Evolutionary conservation across 2,329 filamentous ascomycete genomes (phyloP).

Genomic region (Venturia oleaginea): DNA sequence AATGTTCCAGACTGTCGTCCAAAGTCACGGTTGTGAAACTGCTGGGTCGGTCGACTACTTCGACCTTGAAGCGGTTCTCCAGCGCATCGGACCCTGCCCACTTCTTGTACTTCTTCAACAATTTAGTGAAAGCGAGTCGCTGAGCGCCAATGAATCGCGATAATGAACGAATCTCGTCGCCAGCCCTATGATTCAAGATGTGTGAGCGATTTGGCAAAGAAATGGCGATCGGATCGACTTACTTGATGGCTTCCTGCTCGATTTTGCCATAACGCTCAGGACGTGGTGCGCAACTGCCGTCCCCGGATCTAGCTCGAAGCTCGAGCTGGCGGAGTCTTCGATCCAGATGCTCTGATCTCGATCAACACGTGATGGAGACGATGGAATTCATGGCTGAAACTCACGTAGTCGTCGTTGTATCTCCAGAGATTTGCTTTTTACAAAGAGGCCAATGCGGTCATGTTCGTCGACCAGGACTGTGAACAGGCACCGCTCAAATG

Average conservation of each 20-base stretch:
- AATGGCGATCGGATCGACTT: background rate
- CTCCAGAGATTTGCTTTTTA: slow-evolving; percentile 71
- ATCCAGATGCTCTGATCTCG: slow-evolving; percentile 12
- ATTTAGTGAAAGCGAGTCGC: slow-evolving; percentile 67
- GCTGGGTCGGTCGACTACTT: slow-evolving; percentile 56
- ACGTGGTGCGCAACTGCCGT: background rate
- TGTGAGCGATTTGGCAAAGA: background rate
- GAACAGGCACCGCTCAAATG: slow-evolving; percentile 66
- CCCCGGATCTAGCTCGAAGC: background rate
- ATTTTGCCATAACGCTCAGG: slow-evolving; percentile 12
- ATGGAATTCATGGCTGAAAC: slow-evolving; percentile 21
- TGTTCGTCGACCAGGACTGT: slow-evolving; percentile 64
- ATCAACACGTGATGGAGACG: background rate
- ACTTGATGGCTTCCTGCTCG: slow-evolving; percentile 14
- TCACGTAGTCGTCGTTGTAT: slow-evolving; percentile 60
- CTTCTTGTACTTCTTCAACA: slow-evolving; percentile 81
- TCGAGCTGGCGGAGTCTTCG: slow-evolving; percentile 6
- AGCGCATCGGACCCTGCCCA: slow-evolving; percentile 68
- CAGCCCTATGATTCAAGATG: slow-evolving; percentile 41
- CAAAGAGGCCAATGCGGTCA: slow-evolving; percentile 68
- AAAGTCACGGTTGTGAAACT: slow-evolving; percentile 65
- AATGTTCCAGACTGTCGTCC: slow-evolving; percentile 39
- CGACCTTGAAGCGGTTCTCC: slow-evolving; percentile 55
- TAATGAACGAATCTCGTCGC: slow-evolving; percentile 62
- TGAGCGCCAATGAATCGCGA: slow-evolving; percentile 67